Base-by-base conservation (phyloP, 805 yeast species). In the Wickerhamomyces tratensis region DNA sequence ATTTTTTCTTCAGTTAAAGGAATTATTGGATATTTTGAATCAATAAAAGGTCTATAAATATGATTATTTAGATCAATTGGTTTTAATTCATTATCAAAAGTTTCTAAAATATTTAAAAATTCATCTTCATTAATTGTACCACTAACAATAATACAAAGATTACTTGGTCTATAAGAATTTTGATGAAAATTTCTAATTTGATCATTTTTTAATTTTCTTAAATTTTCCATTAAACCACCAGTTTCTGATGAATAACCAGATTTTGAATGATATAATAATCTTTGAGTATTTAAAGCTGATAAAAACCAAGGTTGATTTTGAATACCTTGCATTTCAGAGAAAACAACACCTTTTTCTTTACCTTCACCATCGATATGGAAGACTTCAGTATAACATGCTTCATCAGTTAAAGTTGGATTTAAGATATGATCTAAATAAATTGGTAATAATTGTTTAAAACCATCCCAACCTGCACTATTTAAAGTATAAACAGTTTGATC, bases 401-500 rank as follows among this genome's bases (percentile, higher is more conserved):
- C 86, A 56, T 88, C 95, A 1, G 95, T 82, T 41, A 93, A 64
- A 0, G 95, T 86, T 2, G 98, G 97, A 51, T 79, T 61, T 38
- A 88, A 60, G 25, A 93, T 63, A 58, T 93, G 98, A 57, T 93
- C 98, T 49, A 93, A 63, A 58, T 91, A 93, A 4, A 88, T 81
- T 0, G 98, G 98, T 30, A 93, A 71, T 29, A 93, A 64, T 46
- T 79, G 72, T 39, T 75, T 76, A 63, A 93, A 93, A 1, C 97
- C 98, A 43, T 86, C 86, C 96, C 96, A 89, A 9, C 98, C 98
- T 1, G 98, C 98, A 35, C 95, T 79, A 8, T 83, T 74, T 43
- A 93, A 68, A 3, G 96, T 87, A 53, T 93, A 93, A 2, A 88
- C 96, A 0, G 98, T 93, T 57, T 86, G 95, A 62, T 93, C 98